Percentiles rank a stretch among this genome's conserved stretches.
Conservation (phyloP, 352 stramenopile species). For the Halophytophthora batemanensis region DNA sequence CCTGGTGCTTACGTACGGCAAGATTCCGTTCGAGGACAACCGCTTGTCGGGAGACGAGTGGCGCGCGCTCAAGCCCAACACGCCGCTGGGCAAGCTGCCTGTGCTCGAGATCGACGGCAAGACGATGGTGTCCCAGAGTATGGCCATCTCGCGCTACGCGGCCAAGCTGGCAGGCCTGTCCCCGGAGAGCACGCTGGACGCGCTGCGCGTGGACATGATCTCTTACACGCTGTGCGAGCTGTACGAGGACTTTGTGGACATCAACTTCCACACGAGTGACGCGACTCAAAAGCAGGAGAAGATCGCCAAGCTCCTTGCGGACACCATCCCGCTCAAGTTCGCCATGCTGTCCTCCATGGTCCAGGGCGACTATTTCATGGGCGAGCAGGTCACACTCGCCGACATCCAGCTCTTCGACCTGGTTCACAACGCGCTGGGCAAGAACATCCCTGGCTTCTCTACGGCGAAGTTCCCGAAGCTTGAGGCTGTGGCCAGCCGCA, state of each 20-base stretch:
- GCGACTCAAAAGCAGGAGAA: constrained; percentile 38
- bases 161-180: constrained; percentile 35
- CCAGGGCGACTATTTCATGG: constrained; percentile 36
- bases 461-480: constrained; percentile 36
- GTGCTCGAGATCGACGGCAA: constrained; percentile 34
- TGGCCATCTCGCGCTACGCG: constrained; percentile 41
- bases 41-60: constrained; percentile 28
- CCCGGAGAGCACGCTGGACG: constrained; percentile 22
- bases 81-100: constrained; percentile 41
- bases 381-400: constrained; percentile 26
- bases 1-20: constrained; percentile 40
- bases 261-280: constrained; percentile 32
- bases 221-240: constrained; percentile 21
- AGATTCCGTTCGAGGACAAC: constrained; percentile 33
- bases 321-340: constrained; percentile 20
- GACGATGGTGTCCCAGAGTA: constrained; percentile 30
- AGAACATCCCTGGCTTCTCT: constrained; percentile 20
- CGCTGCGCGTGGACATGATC: constrained; percentile 30
- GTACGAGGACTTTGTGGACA: constrained; percentile 10
- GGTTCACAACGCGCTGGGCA: constrained; percentile 29
- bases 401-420: constrained; percentile 50
- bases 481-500: constrained; percentile 15
- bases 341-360: constrained; percentile 23
- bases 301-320: constrained; percentile 26
- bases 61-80: constrained; percentile 27